Base-by-base conservation (phyloP, 371 early-diverging fungal species). In the Actinomortierella ambigua region DNA sequence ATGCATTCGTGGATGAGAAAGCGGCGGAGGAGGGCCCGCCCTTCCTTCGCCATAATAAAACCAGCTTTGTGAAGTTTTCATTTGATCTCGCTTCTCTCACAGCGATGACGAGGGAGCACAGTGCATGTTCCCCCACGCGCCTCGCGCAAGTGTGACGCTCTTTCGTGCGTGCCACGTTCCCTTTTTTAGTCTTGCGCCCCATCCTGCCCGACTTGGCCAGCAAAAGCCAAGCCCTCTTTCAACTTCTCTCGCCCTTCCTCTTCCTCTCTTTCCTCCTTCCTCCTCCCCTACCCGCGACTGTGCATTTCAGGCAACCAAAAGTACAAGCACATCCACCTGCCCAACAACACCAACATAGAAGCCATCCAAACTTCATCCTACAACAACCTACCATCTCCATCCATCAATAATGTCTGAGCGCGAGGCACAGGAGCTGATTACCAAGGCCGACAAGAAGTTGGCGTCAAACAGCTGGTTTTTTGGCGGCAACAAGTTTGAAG, bases 401-500 rank as follows among this genome's bases (percentile, higher is more conserved):
- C 39, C 18, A 20, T n/a, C 7, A 53, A 48, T 22, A 64, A 90
- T 90, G 91, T 88, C 90, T 20, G 90, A 90, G 79, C 80, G 81
- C 43, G 85, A 90, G 65, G 93, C 91, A 46, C 83, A 82, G 56
- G 88, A 88, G 55, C 76, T 91, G 48, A 69, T 93, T 24, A 80
- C 83, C 53, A 84, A 88, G 68, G 94, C 94, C 20, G 86, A 92
- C 69, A 91, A 90, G 64, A 88, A 83, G 61, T 84, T 88, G 34
- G 82, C 83, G 28, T 81, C 85, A 34, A 88, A 85, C 68, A 84
- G 92, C 15, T 94, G 91, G 93, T 61, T 67, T 51, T 95, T 95
- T 77, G 88, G 93, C 42, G 86, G 91, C 2, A 89, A 89, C 64
- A 96, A 95, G 68, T 86, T 88, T 50, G 96, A 96, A 50, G 97